phyloP scores from a whole-genome alignment of 495 filamentous ascomycete species.

The Umbilicaria muhlenbergii region DNA sequence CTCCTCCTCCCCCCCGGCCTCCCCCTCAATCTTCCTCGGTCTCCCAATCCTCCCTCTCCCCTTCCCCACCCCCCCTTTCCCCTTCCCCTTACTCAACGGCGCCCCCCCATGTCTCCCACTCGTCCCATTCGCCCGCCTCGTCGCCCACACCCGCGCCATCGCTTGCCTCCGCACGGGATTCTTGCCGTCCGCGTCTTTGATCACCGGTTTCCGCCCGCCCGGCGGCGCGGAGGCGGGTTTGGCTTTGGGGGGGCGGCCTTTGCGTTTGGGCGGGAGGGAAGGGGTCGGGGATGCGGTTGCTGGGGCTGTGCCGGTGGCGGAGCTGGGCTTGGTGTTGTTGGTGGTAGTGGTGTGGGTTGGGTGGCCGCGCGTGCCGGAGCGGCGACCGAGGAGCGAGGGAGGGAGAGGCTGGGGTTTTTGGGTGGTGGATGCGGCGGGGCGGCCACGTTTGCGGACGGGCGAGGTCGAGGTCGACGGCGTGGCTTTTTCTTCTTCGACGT shows the following conservation, averaged over 20 bases:
- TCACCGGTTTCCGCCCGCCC: slow-evolving; percentile 20
- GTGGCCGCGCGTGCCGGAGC: slow-evolving; percentile 1
- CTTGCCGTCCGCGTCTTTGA: slow-evolving; percentile 31
- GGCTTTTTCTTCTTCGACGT: slow-evolving; percentile 1
- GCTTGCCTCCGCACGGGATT: slow-evolving; percentile 32
- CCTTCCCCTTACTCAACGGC: not conserved
- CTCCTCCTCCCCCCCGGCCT: slow-evolving; percentile 21
- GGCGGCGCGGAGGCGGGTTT: slow-evolving; percentile 1
- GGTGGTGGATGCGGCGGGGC: slow-evolving; percentile 11
- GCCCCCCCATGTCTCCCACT: slow-evolving; percentile 1
- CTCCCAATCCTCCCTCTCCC: not conserved
- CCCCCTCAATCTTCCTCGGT: slow-evolving; percentile 26
- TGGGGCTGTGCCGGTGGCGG: too few species aligned
- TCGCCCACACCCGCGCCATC: slow-evolving; percentile 14
- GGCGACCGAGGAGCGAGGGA: slow-evolving; percentile 4
- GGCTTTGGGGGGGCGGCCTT: slow-evolving; percentile 1
- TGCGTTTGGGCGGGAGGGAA: slow-evolving; percentile 14
- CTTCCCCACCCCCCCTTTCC: too few species aligned
- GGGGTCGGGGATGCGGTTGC: not conserved
- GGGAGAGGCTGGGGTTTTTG: slow-evolving; percentile 7
- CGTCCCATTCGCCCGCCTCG: slow-evolving; percentile 1
- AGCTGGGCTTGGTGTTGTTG: slow-evolving; percentile 7
- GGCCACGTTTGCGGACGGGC: slow-evolving; percentile 15
- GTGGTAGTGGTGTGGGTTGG: slow-evolving; percentile 1
- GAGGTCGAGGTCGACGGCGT: slow-evolving; percentile 4